Conservation (phyloP, 139 green algal species). For the Deuterostichococcus epilithicus region DNA sequence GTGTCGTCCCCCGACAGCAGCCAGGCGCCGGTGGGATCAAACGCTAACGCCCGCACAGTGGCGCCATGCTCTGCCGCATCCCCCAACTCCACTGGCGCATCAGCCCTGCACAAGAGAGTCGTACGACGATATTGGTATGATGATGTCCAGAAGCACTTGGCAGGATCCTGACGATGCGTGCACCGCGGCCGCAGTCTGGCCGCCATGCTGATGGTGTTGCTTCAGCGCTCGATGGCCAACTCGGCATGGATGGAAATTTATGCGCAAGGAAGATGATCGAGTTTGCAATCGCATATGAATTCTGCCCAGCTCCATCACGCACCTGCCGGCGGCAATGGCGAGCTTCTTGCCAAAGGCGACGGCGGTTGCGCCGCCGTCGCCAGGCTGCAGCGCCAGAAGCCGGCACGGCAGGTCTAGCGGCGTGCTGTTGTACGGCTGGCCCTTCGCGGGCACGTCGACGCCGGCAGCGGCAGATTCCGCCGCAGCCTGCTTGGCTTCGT, state of each 20-base stretch:
- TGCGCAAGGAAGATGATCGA: too few species aligned
- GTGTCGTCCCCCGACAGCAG: conserved; percentile 57
- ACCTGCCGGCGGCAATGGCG: not conserved
- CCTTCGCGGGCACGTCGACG: not conserved
- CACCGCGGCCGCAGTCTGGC: too few species aligned
- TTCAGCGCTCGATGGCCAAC: too few species aligned
- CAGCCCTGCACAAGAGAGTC: not conserved
- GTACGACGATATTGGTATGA: too few species aligned
- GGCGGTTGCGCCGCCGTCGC: too few species aligned
- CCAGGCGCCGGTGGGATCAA: conserved; percentile 38
- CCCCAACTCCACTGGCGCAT: not conserved
- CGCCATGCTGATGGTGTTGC: too few species aligned
- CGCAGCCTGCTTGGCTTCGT: not conserved
- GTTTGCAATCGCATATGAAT: too few species aligned
- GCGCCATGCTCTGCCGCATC: not conserved
- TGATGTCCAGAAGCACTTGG: too few species aligned
- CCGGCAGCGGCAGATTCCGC: not conserved
- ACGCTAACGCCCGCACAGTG: conserved; percentile 31
- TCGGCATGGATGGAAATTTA: too few species aligned
- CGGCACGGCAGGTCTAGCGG: not conserved
- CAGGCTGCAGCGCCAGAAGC: not conserved
- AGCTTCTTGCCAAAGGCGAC: not conserved
- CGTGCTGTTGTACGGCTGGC: not conserved
- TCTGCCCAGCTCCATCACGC: too few species aligned
- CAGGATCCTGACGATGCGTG: too few species aligned